These are phyloP conservation scores for Phytophthora brassicae DNA, from an alignment of 352 stramenopile species.

Conservation along the genomic window DNA sequence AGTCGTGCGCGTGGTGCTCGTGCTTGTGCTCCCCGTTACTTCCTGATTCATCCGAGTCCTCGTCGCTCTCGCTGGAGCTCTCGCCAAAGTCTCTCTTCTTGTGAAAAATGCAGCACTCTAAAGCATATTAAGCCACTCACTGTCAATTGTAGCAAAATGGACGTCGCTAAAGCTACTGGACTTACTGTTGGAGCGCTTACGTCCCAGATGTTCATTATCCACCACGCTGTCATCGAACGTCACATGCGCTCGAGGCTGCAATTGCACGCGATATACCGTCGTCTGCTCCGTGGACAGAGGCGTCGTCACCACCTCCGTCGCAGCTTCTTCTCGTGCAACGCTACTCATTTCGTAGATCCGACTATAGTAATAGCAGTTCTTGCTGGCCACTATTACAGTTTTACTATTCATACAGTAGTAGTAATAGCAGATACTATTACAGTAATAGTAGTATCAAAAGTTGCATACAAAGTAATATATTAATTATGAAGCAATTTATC, in stretches of 20 bases:
- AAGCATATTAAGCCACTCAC: slow-evolving; percentile 3
- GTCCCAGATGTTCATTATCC: slow-evolving; percentile 92
- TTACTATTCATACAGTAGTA: too few species aligned
- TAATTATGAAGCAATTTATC: slow-evolving; percentile 17
- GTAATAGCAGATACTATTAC: too few species aligned
- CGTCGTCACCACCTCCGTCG: slow-evolving; percentile 33
- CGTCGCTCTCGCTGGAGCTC: slow-evolving; percentile 90
- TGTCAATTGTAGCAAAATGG: neutral
- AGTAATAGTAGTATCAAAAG: too few species aligned
- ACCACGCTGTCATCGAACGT: slow-evolving; percentile 89
- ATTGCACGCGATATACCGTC: slow-evolving; percentile 65
- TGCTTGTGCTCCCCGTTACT: slow-evolving; percentile 20
- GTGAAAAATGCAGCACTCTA: slow-evolving; percentile 94
- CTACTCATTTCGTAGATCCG: slow-evolving; percentile 30
- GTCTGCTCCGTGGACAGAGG: slow-evolving; percentile 18
- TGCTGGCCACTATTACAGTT: too few species aligned
- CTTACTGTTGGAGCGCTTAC: slow-evolving; percentile 91
- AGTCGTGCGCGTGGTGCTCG: slow-evolving; percentile 28
- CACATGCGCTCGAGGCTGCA: slow-evolving; percentile 82
- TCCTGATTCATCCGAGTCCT: slow-evolving; percentile 65
- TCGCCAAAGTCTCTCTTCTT: slow-evolving; percentile 91
- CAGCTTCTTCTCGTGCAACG: slow-evolving; percentile 26
- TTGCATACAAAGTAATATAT: slow-evolving; percentile 13
- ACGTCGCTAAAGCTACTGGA: neutral
- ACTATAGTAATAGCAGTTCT: neutral